Evolutionary conservation across 768 basidiomycete species (phyloP), one percentile per base, ranked within the genome.

Genomic region (Amanita pseudoporphyria): DNA sequence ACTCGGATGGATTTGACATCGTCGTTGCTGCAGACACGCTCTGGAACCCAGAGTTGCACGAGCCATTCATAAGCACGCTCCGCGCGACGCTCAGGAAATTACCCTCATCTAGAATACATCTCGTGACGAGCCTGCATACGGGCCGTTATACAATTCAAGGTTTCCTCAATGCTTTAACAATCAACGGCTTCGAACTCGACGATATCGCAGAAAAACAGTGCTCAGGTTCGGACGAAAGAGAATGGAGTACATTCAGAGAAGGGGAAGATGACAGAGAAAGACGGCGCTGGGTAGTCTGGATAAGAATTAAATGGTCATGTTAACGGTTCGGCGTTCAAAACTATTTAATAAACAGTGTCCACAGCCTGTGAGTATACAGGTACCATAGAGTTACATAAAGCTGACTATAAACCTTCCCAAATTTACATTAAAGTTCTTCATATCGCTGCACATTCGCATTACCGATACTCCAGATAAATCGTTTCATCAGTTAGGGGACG

Each of bases 71-170:
- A 32, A 60, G 71, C 5, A 73, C 82, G 3, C 65, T 89, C 13
- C 64, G 63, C 38, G 49, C 56, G 52, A 76, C 76, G 14, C 68
- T 87, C 30, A 67, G 63, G 43, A 72, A 60, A 45, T 59, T 65
- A 9, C 49, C 63, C 1, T 53, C 66, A 33, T 67, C 85, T 26
- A 75, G 83, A 9, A 59, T 78, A 42, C 73, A 86, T 57, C 58
- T 88, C n/a, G 72, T 88, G 6, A 82, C 82, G 2, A 86, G 86
- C 0, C 56, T 89, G 45, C 87, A 89, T 56, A 88, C 86, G 0
- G 87, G 85, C 3, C 68, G 82, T 43, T 87, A 85, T 57, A 80
- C 84, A 1, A 71, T 89, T 26, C 71, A 80, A 47, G 66, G 78
- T 6, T 87, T 87, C 62, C 57, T 87, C 36, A 57, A 64, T 9